Evolutionary conservation across 2,329 filamentous ascomycete genomes (phyloP), one percentile per base, ranked within the genome.

Genomic region (Cryphonectria japonica): DNA sequence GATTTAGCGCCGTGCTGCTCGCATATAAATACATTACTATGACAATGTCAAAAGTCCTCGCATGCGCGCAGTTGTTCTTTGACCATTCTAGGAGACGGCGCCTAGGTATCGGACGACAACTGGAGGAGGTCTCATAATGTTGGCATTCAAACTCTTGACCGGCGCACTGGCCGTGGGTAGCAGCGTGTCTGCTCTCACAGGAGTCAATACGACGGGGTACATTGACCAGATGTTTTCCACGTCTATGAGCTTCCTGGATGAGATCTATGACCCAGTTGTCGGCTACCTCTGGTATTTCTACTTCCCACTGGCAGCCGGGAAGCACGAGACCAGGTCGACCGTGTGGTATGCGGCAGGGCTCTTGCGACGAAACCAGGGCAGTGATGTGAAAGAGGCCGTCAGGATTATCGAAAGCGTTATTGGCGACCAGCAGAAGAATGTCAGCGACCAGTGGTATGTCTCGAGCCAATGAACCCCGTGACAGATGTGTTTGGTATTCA

Each of bases 321-420:
- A 89, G 68, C 87, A 90, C 71, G 87, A 89, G 61, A 90, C 87
- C 0, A 82, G 87, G 68, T 85, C 83, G 60, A 87, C 86, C 0
- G 82, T 83, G 0, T 90, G 88, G 88, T 90, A 90, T 76, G 86
- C 87, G 0, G 80, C 86, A 5, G 88, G 88, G 0, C 80, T 91
- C 3, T 77, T 90, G 32, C 86, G 87, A 19, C 82, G 88, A 2
- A 88, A 90, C 74, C 71, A 84, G 19, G 82, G 80, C 22, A 78
- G 80, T 32, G 87, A 89, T 76, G 81, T 82, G 3, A 75, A 78
- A 1, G 82, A 88, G 71, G 88, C 88, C 0, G 80, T 85, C 52
- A 84, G 82, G 67, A 88, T 89, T 66, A 83, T 90, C 66, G 80
- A 75, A 32, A 88, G 87, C 72, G 82, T 89, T 26, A 86, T 89